Evolutionary conservation across 345 rosid genomes (phyloP).

Genomic region (Eucalyptus pauciflora): DNA sequence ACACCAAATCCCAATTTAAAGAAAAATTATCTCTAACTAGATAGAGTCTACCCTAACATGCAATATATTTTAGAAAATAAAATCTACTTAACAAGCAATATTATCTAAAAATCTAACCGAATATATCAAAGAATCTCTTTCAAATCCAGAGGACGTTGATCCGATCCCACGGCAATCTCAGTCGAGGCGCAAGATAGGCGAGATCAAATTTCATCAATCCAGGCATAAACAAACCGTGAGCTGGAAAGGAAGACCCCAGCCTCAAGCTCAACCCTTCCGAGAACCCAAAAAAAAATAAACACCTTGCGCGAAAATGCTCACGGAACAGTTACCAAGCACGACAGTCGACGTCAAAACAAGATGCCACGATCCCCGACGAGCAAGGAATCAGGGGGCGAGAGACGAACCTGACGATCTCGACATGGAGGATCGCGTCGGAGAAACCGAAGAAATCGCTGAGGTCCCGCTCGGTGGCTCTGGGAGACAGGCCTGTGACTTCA

Average conservation of each 20-base stretch:
- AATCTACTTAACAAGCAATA: too few relatives aligned
- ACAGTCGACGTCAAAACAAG: neutral
- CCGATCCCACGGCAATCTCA: neutral
- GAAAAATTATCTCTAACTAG: too few relatives aligned
- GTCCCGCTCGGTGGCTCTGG: conserved; percentile 50
- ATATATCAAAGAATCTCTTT: too few relatives aligned
- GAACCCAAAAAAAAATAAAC: neutral
- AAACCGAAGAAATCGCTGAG: conserved; percentile 67
- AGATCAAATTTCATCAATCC: neutral
- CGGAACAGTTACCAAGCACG: neutral
- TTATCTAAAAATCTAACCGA: too few relatives aligned
- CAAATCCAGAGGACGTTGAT: neutral
- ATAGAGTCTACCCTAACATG: too few relatives aligned
- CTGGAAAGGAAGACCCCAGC: neutral
- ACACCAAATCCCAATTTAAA: too few relatives aligned
- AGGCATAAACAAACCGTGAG: neutral
- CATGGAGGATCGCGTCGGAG: conserved; percentile 45
- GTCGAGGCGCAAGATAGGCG: neutral
- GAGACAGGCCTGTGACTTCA: conserved; percentile 22
- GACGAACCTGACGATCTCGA: conserved; percentile 8
- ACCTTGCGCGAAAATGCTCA: neutral
- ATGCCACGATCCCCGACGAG: neutral
- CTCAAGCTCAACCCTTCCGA: neutral
- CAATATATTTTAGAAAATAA: too few relatives aligned
- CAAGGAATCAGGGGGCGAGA: too few relatives aligned